Percentiles rank a stretch among this genome's conserved stretches.
phyloP scores from a whole-genome alignment of 352 stramenopile species.

The Globisporangium alternatum region DNA sequence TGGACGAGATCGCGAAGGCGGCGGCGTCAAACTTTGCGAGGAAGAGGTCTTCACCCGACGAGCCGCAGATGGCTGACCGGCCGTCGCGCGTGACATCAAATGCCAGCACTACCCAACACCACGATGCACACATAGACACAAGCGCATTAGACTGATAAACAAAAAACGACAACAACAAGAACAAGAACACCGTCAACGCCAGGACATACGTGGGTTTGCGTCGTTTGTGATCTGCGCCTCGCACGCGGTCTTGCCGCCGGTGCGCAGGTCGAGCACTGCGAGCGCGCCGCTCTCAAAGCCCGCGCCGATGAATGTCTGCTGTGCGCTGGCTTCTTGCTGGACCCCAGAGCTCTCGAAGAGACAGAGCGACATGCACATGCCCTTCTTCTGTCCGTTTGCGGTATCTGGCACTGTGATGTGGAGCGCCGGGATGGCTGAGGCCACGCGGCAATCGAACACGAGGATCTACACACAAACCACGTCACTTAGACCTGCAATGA shows the following conservation, averaged over 20 bases:
- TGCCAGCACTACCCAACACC: constrained; percentile 44
- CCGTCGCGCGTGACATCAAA: constrained; percentile 66
- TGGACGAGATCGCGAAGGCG: constrained; percentile 31
- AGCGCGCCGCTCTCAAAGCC: constrained; percentile 76
- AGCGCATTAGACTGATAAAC: not conserved
- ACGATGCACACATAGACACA: not conserved
- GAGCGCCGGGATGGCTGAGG: constrained; percentile 25
- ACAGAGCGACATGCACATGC: constrained; percentile 36
- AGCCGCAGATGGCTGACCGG: constrained; percentile 54
- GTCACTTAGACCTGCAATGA: too few relatives aligned
- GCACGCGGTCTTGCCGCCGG: constrained; percentile 39
- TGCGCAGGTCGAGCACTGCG: constrained; percentile 58
- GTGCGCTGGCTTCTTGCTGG: constrained; percentile 2
- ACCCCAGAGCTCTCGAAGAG: constrained; percentile 23
- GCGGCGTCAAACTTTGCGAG: constrained; percentile 40
- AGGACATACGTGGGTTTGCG: constrained; percentile 49
- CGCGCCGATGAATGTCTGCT: constrained; percentile 41
- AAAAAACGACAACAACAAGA: not conserved
- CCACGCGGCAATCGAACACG: constrained; percentile 43
- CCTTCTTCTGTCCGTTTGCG: constrained; percentile 24
- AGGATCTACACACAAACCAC: constrained; percentile 26
- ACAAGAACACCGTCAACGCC: not conserved
- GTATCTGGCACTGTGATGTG: constrained; percentile 29
- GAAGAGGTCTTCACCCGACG: constrained; percentile 53
- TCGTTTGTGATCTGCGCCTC: constrained; percentile 46